Percentiles rank a stretch among this genome's conserved stretches.
phyloP scores from a whole-genome alignment of 768 basidiomycete genomes.

The Trametes villosa region DNA sequence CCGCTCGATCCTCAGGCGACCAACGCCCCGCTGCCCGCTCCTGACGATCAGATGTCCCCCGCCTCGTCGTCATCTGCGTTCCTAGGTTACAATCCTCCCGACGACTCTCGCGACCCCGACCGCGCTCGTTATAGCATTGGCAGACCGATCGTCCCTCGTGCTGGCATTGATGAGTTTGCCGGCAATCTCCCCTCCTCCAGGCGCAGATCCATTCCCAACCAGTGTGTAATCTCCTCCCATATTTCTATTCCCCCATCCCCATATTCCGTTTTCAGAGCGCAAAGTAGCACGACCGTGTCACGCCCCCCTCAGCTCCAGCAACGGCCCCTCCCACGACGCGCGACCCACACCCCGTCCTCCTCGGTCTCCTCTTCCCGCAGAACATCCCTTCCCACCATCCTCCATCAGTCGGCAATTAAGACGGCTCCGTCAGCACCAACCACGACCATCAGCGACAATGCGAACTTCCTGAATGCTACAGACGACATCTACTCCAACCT shows the following conservation, averaged over 20 bases:
- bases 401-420: constrained; percentile 27
- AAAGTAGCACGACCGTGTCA: constrained; percentile 19
- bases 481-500: constrained; percentile 46
- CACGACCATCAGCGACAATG: constrained; percentile 13
- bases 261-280: constrained; percentile 20
- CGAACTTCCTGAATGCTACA: constrained; percentile 13
- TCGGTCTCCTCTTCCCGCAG: constrained; percentile 31
- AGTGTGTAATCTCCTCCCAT: constrained; percentile 26
- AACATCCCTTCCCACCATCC: constrained; percentile 34
- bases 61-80: constrained; percentile 28
- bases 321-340: constrained; percentile 23
- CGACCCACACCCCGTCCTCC: constrained; percentile 26
- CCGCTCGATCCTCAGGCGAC: constrained; percentile 34
- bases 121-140: constrained; percentile 28
- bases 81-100: constrained; percentile 27
- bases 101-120: constrained; percentile 27
- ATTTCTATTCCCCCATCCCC: not conserved
- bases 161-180: constrained; percentile 23
- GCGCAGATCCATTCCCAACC: constrained; percentile 30
- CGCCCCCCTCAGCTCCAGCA: constrained; percentile 20
- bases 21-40: constrained; percentile 16
- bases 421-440: constrained; percentile 23
- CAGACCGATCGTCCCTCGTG: constrained; percentile 30
- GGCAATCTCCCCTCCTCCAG: constrained; percentile 23
- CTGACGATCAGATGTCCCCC: constrained; percentile 34